Base-by-base conservation (phyloP, 495 filamentous ascomycete genomes). In the Trichocladium uniseriatum region DNA sequence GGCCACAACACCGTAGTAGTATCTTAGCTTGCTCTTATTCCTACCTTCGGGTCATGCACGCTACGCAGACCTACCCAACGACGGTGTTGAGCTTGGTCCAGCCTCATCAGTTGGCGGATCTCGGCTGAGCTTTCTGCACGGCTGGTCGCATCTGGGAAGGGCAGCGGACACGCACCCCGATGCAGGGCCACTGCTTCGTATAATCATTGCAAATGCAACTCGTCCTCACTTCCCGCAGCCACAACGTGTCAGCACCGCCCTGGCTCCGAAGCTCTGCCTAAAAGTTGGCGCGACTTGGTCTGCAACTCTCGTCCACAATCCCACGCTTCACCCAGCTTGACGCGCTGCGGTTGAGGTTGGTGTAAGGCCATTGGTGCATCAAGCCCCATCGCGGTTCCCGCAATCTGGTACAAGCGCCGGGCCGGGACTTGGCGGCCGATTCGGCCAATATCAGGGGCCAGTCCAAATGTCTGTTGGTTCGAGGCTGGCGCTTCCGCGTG, bases 391-490 rank as follows among this genome's bases (percentile, higher is more conserved):
- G 36, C 22, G 18, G 46, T 27, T 37, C 48, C 48, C 43, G 31
- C 24, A 21, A 24, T 9, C 11, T 16, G 53, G 48, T 29, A 9
- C 24, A 55, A 55, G 53, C 53, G 48, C 53, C 53, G 38, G 22
- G 39, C 28, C 32, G 32, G 42, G 31, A 10, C 45, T 31, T 28
- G 40, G 32, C 42, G 40, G 36, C 42, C 31, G 37, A 40, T 40
- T 4, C 16, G 48, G 22, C 38, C 48, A 29, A 43, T 43, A 18
- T 32, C 35, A 19, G 40, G 24, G 20, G 6, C 37, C 15, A 6
- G 34, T n/a, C 6, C 3, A 4, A 8, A 5, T n/a, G 39, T 14
- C 22, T 27, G 53, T 55, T 55, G 48, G 53, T 51, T 55, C 36
- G 43, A 47, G 42, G n/a, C 22, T 42, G 29, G 53, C 47, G 47